Evolutionary conservation across 78 protist genomes (phyloP).

Genomic region (Polysphondylium violaceum): DNA sequence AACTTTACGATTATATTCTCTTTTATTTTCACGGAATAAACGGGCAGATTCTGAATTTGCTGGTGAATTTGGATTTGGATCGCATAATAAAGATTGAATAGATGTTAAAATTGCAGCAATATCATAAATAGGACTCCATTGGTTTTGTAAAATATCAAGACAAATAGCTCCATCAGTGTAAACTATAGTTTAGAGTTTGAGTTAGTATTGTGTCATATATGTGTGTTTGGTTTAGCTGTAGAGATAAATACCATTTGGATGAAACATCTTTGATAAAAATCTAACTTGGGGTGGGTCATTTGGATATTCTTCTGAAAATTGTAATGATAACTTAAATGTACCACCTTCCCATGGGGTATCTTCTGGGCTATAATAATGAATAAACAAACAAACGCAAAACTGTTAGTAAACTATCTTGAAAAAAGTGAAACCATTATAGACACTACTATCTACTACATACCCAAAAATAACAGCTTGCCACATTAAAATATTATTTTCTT

Average conservation of each 20-base stretch:
- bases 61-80: conserved; percentile 99
- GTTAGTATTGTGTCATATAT: too few species aligned
- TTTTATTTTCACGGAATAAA: conserved; percentile 95
- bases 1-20: conserved; percentile 97
- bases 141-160: conserved; percentile 99
- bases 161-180: conserved; percentile 99
- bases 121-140: conserved; percentile 99
- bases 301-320: conserved; percentile 99
- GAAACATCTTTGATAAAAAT: conserved; percentile 97
- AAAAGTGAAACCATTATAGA: not conserved
- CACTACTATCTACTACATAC: conserved; percentile 24
- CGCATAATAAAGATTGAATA: conserved; percentile 98
- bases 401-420: not conserved
- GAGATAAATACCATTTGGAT: conserved; percentile 98
- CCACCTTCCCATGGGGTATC: conserved; percentile 99
- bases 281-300: conserved; percentile 98
- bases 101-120: conserved; percentile 99
- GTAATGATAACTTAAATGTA: conserved; percentile 96
- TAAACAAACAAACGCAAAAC: not conserved
- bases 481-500: conserved; percentile 93
- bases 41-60: conserved; percentile 99
- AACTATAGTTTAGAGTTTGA: conserved; percentile 85
- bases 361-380: conserved; percentile 87
- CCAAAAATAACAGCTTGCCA: conserved; percentile 99
- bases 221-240: too few species aligned